These are phyloP conservation scores for Tricholoma sp. DNA, from an alignment of 768 basidiomycete species.

Conservation along the genomic window DNA sequence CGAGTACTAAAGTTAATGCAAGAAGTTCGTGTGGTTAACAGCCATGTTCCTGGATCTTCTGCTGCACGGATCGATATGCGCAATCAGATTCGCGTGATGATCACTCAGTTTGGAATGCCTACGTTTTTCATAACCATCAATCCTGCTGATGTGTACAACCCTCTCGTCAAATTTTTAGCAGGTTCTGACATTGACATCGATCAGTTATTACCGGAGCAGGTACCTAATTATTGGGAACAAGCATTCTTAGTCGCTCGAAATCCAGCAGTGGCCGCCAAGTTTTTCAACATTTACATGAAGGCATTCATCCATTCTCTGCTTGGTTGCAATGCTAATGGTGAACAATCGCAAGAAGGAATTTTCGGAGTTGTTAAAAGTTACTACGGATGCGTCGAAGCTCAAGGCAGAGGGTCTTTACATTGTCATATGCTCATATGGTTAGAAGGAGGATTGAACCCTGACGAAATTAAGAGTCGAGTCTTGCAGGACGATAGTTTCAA, in stretches of 20 bases:
- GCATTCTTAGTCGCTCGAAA: slow-evolving; percentile 31
- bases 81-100: slow-evolving; percentile 34
- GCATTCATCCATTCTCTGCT: slow-evolving; percentile 27
- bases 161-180: slow-evolving; percentile 33
- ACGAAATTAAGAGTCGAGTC: slow-evolving; percentile 6
- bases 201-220: slow-evolving; percentile 17
- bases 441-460: slow-evolving; percentile 24
- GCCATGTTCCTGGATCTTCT: slow-evolving; percentile 23
- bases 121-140: slow-evolving; percentile 42
- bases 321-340: slow-evolving; percentile 10
- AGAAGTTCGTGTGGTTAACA: slow-evolving; percentile 11
- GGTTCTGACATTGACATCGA: slow-evolving; percentile 33
- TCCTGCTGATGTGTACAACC: slow-evolving; percentile 39
- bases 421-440: slow-evolving; percentile 37
- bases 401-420: slow-evolving; percentile 32
- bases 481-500: slow-evolving; percentile 15
- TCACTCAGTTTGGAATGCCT: slow-evolving; percentile 29
- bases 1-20: slow-evolving; percentile 11
- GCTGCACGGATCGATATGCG: slow-evolving; percentile 21
- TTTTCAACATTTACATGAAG: slow-evolving; percentile 37
- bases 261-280: slow-evolving; percentile 33
- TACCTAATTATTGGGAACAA: slow-evolving; percentile 27
- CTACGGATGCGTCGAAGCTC: slow-evolving; percentile 31
- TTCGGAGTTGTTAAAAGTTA: slow-evolving; percentile 28
- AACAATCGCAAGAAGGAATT: slow-evolving; percentile 19